Percentiles rank a stretch among this genome's conserved stretches.
Conservation (phyloP, 1,139 yeast genomes). For the Saccharomycopsis hybrid region DNA sequence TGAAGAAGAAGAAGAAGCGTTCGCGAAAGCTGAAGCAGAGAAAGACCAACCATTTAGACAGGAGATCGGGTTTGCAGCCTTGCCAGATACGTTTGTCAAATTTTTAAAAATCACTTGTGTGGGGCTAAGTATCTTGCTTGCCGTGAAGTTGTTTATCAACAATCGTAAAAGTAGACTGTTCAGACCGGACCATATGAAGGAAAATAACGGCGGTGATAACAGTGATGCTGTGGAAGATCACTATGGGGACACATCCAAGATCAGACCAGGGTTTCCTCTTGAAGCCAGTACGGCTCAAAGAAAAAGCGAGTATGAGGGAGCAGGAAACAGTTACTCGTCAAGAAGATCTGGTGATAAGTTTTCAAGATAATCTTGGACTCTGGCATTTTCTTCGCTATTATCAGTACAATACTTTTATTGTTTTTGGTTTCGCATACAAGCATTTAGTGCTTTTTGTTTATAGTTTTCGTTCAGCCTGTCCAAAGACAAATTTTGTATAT, state of each 20-base stretch:
- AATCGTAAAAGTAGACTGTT: constrained; percentile 9
- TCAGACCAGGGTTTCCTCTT: constrained; percentile 20
- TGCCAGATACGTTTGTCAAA: constrained; percentile 15
- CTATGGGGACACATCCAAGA: not conserved
- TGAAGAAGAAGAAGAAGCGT: not conserved
- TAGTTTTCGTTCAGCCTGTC: too few species aligned
- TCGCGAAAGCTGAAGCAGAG: not conserved
- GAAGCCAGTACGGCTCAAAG: constrained; percentile 29
- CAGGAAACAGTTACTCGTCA: constrained; percentile 47
- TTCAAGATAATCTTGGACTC: too few species aligned
- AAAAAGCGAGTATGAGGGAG: constrained; percentile 60
- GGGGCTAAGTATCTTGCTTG: constrained; percentile 15
- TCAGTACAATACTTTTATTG: too few species aligned
- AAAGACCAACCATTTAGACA: too few species aligned
- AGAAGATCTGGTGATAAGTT: constrained; percentile 21
- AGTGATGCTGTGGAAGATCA: not conserved
- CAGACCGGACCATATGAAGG: not conserved
- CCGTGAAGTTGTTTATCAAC: constrained; percentile 17
- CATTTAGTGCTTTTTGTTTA: too few species aligned
- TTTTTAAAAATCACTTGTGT: constrained; percentile 17
- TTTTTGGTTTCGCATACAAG: too few species aligned
- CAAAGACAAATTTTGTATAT: too few species aligned
- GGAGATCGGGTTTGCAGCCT: constrained; percentile 16
- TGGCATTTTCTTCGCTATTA: too few species aligned
- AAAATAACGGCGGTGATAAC: not conserved